phyloP scores from a whole-genome alignment of 805 yeast species.

The Saturnispora halmiae region DNA sequence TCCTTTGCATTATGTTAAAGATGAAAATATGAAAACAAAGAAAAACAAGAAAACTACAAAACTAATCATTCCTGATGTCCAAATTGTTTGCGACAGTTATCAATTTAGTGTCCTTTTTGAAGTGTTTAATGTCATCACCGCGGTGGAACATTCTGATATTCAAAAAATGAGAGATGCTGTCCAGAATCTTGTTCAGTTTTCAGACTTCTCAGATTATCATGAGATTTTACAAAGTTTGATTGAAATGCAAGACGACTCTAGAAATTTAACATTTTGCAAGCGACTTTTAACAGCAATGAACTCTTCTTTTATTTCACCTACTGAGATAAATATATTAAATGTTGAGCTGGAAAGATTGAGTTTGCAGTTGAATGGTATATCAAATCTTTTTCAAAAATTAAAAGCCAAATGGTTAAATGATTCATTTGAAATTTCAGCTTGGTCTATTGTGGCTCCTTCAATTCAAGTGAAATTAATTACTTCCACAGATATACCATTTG shows the following conservation, averaged over 20 bases:
- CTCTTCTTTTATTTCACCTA: background rate
- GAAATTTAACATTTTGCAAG: slow-evolving; percentile 20
- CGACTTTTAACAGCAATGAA: slow-evolving; percentile 15
- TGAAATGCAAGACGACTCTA: slow-evolving; percentile 19
- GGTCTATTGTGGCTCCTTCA: slow-evolving; percentile 57
- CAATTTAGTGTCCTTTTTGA: slow-evolving; percentile 48
- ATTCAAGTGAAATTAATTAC: slow-evolving; percentile 63
- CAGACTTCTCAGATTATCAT: slow-evolving; percentile 21
- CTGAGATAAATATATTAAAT: slow-evolving; percentile 15
- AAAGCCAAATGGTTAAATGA: slow-evolving; percentile 24
- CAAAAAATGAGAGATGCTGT: slow-evolving; percentile 33
- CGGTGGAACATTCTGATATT: slow-evolving; percentile 29
- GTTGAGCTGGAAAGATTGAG: slow-evolving; percentile 24
- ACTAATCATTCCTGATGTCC: slow-evolving; percentile 35
- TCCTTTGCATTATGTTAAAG: slow-evolving; percentile 34
- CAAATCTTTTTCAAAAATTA: slow-evolving; percentile 23
- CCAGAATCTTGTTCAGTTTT: slow-evolving; percentile 26
- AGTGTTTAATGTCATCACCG: slow-evolving; percentile 37
- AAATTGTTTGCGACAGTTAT: slow-evolving; percentile 44
- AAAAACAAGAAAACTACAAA: slow-evolving; percentile 16
- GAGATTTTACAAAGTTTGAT: slow-evolving; percentile 16
- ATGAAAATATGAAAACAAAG: slow-evolving; percentile 12
- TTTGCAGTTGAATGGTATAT: slow-evolving; percentile 21
- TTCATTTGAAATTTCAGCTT: slow-evolving; percentile 38
- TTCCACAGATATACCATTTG: slow-evolving; percentile 51